These are phyloP conservation scores for Sclerotinia subarctica DNA, from an alignment of 2,329 filamentous ascomycete species.

Conservation along the genomic window DNA sequence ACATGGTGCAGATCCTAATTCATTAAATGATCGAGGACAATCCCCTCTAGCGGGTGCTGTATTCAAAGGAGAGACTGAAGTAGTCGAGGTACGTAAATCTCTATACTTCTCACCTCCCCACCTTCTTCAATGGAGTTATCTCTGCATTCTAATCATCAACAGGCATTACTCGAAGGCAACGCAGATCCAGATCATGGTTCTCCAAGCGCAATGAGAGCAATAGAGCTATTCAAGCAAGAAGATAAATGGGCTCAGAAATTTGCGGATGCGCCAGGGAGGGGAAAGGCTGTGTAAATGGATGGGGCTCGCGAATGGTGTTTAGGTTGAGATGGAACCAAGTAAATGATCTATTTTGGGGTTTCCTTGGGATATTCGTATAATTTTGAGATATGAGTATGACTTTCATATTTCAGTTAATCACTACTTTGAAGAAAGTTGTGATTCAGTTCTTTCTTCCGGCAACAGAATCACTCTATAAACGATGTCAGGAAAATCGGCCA, in stretches of 20 bases:
- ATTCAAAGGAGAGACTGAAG: constrained; percentile 66
- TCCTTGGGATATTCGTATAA: background rate
- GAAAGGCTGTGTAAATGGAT: constrained; percentile 39
- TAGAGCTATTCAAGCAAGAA: constrained; percentile 52
- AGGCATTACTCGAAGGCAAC: constrained; percentile 48
- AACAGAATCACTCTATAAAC: too few relatives aligned
- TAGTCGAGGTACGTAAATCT: constrained; percentile 51
- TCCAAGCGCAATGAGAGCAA: constrained; percentile 49
- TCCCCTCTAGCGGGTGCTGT: constrained; percentile 68
- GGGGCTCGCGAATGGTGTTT: background rate
- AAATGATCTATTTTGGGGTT: background rate
- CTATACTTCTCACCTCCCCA: background rate
- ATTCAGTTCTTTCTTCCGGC: too few relatives aligned
- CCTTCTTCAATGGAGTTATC: accelerated
- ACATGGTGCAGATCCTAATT: constrained; percentile 64
- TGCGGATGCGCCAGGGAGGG: constrained; percentile 47
- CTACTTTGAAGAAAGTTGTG: too few relatives aligned
- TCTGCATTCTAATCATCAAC: constrained; percentile 46
- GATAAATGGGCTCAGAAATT: constrained; percentile 51
- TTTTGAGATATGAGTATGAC: too few relatives aligned
- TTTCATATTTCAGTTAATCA: too few relatives aligned
- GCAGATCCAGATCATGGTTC: constrained; percentile 53
- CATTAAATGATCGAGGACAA: constrained; percentile 65
- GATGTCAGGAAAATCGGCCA: too few relatives aligned
- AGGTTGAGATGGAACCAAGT: background rate